phyloP scores from a whole-genome alignment of 306 rosid genomes.

The Cajanus cajan region DNA sequence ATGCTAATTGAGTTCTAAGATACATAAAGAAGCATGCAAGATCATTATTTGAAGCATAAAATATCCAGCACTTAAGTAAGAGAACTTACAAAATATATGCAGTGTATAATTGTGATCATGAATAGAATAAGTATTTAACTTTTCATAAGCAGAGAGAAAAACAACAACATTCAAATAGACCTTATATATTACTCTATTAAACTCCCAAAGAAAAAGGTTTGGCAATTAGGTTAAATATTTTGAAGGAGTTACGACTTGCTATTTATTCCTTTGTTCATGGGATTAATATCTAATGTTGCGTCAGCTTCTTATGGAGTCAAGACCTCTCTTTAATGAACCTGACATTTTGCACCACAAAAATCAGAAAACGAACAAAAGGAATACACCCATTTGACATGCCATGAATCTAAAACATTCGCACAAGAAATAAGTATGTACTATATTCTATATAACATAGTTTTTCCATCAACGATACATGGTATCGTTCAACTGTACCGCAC shows the following conservation, averaged over 20 bases:
- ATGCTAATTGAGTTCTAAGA: not conserved
- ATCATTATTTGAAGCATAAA: constrained; percentile 20
- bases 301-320: not conserved
- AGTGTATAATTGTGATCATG: too few relatives aligned
- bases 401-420: not conserved
- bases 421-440: not conserved
- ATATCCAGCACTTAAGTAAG: constrained; percentile 30
- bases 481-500: constrained; percentile 10
- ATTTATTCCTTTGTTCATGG: not conserved
- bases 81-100: too few relatives aligned
- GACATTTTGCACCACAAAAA: not conserved
- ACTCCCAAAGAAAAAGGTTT: not conserved
- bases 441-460: not conserved
- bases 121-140: too few relatives aligned
- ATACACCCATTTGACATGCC: not conserved
- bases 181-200: too few relatives aligned
- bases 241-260: not conserved
- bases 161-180: too few relatives aligned
- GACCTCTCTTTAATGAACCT: not conserved
- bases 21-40: constrained; percentile 5
- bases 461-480: not conserved
- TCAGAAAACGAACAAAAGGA: not conserved
- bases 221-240: not conserved
- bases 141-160: too few relatives aligned
- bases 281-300: not conserved